These are phyloP conservation scores for Phytophthora sp. DNA, from an alignment of 352 stramenopile genomes.

Conservation along the genomic window DNA sequence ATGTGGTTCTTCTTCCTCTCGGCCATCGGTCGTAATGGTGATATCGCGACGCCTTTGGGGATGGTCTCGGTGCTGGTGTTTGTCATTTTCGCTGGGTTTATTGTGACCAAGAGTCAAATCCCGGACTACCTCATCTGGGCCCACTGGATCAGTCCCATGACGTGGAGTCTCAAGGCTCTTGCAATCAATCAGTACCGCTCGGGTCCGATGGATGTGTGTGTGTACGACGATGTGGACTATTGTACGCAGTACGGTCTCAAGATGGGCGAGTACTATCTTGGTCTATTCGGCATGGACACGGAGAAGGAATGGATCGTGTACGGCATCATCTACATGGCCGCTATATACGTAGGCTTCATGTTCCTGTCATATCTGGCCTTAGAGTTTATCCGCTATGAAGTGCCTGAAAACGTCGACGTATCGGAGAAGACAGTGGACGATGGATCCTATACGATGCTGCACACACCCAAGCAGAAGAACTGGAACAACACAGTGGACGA, in stretches of 20 bases:
- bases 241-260: conserved; percentile 36
- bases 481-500: not conserved
- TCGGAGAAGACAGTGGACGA: not conserved
- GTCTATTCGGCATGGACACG: conserved; percentile 47
- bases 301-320: conserved; percentile 50
- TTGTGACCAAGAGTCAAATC: conserved; percentile 45
- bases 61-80: conserved; percentile 53
- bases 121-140: conserved; percentile 59
- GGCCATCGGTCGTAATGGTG: not conserved
- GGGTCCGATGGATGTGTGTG: not conserved
- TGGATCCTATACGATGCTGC: not conserved
- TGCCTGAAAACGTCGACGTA: not conserved
- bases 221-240: conserved; percentile 25
- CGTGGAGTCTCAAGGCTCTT: not conserved
- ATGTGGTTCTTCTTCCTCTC: conserved; percentile 28
- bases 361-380: not conserved
- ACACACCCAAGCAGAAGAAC: not conserved
- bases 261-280: conserved; percentile 50
- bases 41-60: conserved; percentile 18
- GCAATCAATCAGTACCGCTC: conserved; percentile 5
- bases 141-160: conserved; percentile 60
- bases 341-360: conserved; percentile 36
- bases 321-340: conserved; percentile 42
- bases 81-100: conserved; percentile 48
- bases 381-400: not conserved